Evolutionary conservation across 2,329 filamentous ascomycete species (phyloP).

Genomic region (Cercospora citrullina): DNA sequence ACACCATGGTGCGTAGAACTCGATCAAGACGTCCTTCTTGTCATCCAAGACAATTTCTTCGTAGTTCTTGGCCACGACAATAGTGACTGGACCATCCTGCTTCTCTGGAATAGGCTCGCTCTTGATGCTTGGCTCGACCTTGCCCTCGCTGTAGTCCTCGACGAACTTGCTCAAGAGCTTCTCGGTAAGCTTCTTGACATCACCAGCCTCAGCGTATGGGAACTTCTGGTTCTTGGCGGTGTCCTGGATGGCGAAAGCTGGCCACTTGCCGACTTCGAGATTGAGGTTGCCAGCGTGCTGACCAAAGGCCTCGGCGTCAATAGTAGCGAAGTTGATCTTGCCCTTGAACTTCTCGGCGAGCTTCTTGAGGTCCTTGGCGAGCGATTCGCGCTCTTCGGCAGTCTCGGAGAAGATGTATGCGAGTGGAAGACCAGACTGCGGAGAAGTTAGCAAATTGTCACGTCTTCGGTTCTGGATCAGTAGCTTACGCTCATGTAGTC

Average conservation of each 20-base stretch:
- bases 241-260: constrained; percentile 96
- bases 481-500: constrained; percentile 78
- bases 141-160: constrained; percentile 79
- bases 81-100: constrained; percentile 82
- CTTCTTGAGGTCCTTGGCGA: constrained; percentile 75
- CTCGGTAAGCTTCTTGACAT: constrained; percentile 73
- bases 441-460: neutral
- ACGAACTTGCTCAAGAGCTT: constrained; percentile 79
- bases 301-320: constrained; percentile 91
- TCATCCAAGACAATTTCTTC: constrained; percentile 87
- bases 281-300: constrained; percentile 96
- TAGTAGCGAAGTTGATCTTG: constrained; percentile 95
- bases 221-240: constrained; percentile 95
- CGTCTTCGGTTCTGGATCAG: neutral
- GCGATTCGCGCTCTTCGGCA: constrained; percentile 78
- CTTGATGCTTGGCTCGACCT: constrained; percentile 95
- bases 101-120: constrained; percentile 94
- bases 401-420: constrained; percentile 98
- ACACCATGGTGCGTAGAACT: constrained; percentile 94
- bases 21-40: constrained; percentile 92
- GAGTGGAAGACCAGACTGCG: constrained; percentile 76
- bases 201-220: constrained; percentile 68
- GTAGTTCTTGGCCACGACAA: constrained; percentile 93
- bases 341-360: constrained; percentile 91
- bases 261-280: constrained; percentile 92